A percentile compares a stretch with the other conserved stretches of the same genome.
Conservation (phyloP, 2,329 filamentous ascomycete genomes). For the Aspergillus nomiae region DNA sequence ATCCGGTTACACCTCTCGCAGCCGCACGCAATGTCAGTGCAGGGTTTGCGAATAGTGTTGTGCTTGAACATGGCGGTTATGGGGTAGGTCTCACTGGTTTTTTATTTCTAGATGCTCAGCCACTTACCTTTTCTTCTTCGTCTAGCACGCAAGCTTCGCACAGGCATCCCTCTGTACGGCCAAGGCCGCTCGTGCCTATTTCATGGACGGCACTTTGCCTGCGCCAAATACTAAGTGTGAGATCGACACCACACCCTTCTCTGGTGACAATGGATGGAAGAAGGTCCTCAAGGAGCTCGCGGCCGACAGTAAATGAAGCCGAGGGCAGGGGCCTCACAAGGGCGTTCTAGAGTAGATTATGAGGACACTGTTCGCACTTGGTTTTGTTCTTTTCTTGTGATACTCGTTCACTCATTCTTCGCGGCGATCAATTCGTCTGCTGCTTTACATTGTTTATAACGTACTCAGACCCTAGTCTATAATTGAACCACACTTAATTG, state of each 20-base stretch:
- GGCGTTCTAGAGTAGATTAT: too few relatives aligned
- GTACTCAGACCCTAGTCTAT: background rate
- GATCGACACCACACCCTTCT: background rate
- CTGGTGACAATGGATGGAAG: background rate
- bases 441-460: background rate
- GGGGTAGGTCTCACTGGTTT: conserved; percentile 8
- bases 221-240: background rate
- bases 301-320: background rate
- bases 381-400: background rate
- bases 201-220: background rate
- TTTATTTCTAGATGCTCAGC: background rate
- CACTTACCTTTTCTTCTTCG: background rate
- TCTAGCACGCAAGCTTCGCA: background rate
- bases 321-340: too few relatives aligned
- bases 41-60: conserved; percentile 25
- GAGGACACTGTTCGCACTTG: background rate
- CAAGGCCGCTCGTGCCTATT: background rate
- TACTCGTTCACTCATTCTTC: background rate
- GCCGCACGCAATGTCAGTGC: conserved; percentile 27
- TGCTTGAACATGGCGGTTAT: conserved; percentile 27
- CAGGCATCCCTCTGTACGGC: background rate
- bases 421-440: background rate
- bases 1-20: conserved; percentile 26
- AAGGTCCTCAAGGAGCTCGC: background rate
- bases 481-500: background rate